Evolutionary conservation across 192 early-diverging fungal genomes (phyloP).

Genomic region (Cladochytrium replicatum): DNA sequence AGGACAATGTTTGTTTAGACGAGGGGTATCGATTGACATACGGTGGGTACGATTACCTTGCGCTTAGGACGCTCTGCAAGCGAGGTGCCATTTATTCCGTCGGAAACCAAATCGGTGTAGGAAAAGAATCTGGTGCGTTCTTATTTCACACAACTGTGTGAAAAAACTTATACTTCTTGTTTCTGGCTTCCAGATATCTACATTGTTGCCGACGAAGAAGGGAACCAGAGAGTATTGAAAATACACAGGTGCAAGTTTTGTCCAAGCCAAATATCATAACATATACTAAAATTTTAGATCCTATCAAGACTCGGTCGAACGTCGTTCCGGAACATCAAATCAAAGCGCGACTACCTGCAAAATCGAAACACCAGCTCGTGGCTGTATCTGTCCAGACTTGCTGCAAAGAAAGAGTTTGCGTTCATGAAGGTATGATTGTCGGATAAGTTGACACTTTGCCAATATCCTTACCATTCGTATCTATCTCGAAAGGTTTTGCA

Average conservation of each 20-base stretch:
- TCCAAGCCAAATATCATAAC: neutral
- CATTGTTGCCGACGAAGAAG: conserved; percentile 88
- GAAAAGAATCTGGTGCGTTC: conserved; percentile 78
- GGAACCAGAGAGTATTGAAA: conserved; percentile 86
- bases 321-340: conserved; percentile 94
- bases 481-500: no score
- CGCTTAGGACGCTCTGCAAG: conserved; percentile 83
- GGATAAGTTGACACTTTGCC: neutral
- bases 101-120: conserved; percentile 98
- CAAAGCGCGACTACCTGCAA: conserved; percentile 93
- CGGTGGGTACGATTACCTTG: conserved; percentile 98
- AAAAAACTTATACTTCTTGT: neutral
- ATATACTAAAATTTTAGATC: neutral
- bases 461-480: conserved; percentile 7
- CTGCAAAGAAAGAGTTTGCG: conserved; percentile 95
- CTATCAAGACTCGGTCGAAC: conserved; percentile 77
- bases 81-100: conserved; percentile 84
- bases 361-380: conserved; percentile 92
- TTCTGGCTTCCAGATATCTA: conserved; percentile 85
- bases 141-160: neutral
- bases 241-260: conserved; percentile 58
- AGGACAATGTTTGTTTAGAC: conserved; percentile 38
- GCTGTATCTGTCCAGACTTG: conserved; percentile 98
- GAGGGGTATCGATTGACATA: conserved; percentile 96
- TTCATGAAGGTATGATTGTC: conserved; percentile 99